phyloP scores from a whole-genome alignment of 2,329 filamentous ascomycete species.

The Berkeleyomyces rouxiae region DNA sequence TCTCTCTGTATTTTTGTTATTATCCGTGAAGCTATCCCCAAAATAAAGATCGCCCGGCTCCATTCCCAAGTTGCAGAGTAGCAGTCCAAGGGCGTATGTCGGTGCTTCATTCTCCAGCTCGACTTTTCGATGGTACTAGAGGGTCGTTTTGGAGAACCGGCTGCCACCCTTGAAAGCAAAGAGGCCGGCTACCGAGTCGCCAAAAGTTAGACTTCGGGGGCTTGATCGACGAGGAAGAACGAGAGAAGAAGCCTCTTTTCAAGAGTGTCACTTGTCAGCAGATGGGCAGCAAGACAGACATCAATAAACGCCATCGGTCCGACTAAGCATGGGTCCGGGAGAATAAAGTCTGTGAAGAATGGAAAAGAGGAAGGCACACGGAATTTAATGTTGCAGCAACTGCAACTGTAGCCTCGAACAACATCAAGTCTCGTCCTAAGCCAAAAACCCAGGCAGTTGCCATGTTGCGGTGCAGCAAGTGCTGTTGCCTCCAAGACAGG shows the following conservation, averaged over 20 bases:
- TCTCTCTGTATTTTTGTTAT: neutral
- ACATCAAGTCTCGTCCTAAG: neutral
- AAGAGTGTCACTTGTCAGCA: neutral
- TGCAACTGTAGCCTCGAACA: neutral
- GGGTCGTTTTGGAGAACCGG: neutral
- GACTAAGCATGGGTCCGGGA: neutral
- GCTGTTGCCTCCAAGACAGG: neutral
- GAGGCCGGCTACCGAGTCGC: neutral
- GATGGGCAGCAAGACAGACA: neutral
- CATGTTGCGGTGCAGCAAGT: neutral
- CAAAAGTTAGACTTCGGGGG: neutral
- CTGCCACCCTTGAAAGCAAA: neutral
- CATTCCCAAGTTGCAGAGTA: neutral
- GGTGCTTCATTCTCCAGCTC: conserved; percentile 3
- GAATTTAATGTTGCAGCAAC: neutral
- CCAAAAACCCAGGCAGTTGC: neutral
- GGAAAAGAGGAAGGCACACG: neutral
- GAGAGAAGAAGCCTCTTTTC: neutral
- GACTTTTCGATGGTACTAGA: neutral
- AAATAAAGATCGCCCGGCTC: neutral
- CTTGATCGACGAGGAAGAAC: neutral
- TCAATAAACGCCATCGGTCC: neutral
- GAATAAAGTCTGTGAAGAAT: neutral
- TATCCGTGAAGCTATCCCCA: neutral
- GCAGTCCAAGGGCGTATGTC: neutral